A percentile compares a stretch with the other conserved stretches of the same genome.
Evolutionary conservation across 2,329 filamentous ascomycete species (phyloP).

Genomic region (Rutstroemia sydowiana): DNA sequence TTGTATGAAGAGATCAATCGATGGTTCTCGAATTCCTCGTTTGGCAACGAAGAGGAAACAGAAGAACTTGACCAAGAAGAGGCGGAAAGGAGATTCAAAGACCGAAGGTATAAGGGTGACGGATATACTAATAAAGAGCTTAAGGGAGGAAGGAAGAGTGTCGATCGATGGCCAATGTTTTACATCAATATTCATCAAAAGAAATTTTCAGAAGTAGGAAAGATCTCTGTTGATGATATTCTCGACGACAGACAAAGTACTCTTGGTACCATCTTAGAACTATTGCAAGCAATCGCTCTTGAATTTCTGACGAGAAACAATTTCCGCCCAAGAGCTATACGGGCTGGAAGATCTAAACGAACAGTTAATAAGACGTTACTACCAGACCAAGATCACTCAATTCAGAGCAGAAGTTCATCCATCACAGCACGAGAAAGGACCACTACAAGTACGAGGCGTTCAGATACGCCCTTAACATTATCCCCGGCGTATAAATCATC

Average conservation of each 20-base stretch:
- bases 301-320: slow-evolving; percentile 71
- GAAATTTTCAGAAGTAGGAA: neutral
- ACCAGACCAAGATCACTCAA: neutral
- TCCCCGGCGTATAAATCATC: too few species aligned
- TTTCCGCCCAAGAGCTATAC: slow-evolving; percentile 36
- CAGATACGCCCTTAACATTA: neutral
- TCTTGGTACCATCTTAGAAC: slow-evolving; percentile 45
- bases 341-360: neutral
- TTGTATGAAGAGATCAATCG: slow-evolving; percentile 74
- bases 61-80: slow-evolving; percentile 31
- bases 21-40: slow-evolving; percentile 68
- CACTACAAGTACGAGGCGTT: neutral
- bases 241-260: slow-evolving; percentile 40
- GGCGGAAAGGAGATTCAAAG: slow-evolving; percentile 30
- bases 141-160: slow-evolving; percentile 49
- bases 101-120: slow-evolving; percentile 38
- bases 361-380: neutral
- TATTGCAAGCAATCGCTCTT: slow-evolving; percentile 61
- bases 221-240: slow-evolving; percentile 32
- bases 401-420: neutral
- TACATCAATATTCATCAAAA: slow-evolving; percentile 57
- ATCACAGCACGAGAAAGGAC: neutral
- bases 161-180: slow-evolving; percentile 87
- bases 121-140: slow-evolving; percentile 44
- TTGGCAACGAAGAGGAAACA: slow-evolving; percentile 54